A percentile compares a stretch with the other conserved stretches of the same genome.
These are phyloP conservation scores for Gentiana straminea DNA, from an alignment of 257 asterid genomes.

Conservation along the genomic window DNA sequence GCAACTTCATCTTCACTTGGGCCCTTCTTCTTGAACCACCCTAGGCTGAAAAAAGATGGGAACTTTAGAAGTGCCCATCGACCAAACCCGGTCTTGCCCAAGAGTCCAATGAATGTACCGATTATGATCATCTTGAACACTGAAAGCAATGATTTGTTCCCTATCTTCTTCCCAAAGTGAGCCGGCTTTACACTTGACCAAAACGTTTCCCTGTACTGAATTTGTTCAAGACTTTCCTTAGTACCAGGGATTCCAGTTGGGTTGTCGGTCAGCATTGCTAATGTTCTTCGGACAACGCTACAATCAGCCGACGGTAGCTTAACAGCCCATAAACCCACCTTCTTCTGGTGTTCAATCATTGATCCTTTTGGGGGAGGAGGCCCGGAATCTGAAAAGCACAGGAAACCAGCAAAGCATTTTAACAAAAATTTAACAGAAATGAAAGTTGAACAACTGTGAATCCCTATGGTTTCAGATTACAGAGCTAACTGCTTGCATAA, in stretches of 20 bases:
- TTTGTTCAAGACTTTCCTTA: conserved; percentile 35
- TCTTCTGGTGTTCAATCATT: conserved; percentile 47
- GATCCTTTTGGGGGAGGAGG: conserved; percentile 50
- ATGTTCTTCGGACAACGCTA: conserved; percentile 59
- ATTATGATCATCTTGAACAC: conserved; percentile 36
- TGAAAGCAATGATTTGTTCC: conserved; percentile 41
- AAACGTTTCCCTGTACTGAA: conserved; percentile 46
- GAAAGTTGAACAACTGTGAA: no score
- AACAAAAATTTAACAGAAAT: no score
- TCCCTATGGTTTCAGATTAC: no score
- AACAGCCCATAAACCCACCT: conserved; percentile 62
- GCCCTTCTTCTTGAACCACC: conserved; percentile 60
- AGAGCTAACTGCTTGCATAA: no score
- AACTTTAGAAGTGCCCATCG: conserved; percentile 59
- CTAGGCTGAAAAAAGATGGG: conserved; percentile 62
- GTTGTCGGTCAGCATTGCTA: conserved; percentile 36
- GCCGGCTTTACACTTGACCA: conserved; percentile 75
- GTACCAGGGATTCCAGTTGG: conserved; percentile 65
- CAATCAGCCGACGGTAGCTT: conserved; percentile 83
- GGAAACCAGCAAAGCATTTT: background rate
- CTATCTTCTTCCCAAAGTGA: conserved; percentile 72
- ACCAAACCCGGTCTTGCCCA: conserved; percentile 37
- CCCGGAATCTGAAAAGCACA: conserved; percentile 62
- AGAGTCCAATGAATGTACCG: conserved; percentile 50
- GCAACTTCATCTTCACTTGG: conserved; percentile 81